A percentile compares a stretch with the other conserved stretches of the same genome.
These are phyloP conservation scores for Myotisia sp. DNA, from an alignment of 2,329 filamentous ascomycete species.

Conservation along the genomic window DNA sequence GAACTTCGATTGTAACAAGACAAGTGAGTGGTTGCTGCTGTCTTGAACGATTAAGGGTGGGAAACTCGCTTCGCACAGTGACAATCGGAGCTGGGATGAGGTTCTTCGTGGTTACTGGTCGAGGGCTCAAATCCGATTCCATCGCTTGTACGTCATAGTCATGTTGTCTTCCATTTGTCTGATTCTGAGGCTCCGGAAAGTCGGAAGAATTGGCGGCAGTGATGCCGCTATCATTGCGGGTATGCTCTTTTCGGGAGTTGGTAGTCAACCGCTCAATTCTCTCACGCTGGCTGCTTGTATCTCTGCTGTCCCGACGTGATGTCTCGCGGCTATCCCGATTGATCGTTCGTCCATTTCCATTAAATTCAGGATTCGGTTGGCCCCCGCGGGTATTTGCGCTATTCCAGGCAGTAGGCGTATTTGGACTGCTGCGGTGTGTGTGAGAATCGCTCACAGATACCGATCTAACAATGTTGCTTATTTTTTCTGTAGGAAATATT, in stretches of 20 bases:
- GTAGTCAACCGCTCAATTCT: slow-evolving; percentile 33
- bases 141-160: slow-evolving; percentile 95
- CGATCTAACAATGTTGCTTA: slow-evolving; percentile 81
- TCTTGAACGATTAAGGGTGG: slow-evolving; percentile 77
- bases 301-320: slow-evolving; percentile 28
- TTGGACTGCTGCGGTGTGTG: slow-evolving; percentile 32
- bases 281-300: slow-evolving; percentile 28
- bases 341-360: slow-evolving; percentile 12
- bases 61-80: slow-evolving; percentile 93
- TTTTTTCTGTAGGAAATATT: slow-evolving; percentile 76
- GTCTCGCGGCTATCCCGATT: slow-evolving; percentile 19
- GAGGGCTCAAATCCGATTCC: slow-evolving; percentile 68
- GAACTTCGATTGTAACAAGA: slow-evolving; percentile 82
- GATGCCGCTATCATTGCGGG: slow-evolving; percentile 66
- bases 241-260: slow-evolving; percentile 39
- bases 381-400: slow-evolving; percentile 21
- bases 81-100: slow-evolving; percentile 82
- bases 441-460: slow-evolving; percentile 54
- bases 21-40: slow-evolving; percentile 94
- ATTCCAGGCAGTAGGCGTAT: slow-evolving; percentile 52
- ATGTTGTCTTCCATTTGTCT: slow-evolving; percentile 57
- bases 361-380: slow-evolving; percentile 20
- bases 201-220: slow-evolving; percentile 61
- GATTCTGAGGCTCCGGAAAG: slow-evolving; percentile 60
- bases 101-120: slow-evolving; percentile 54